Evolutionary conservation across 352 stramenopile genomes (phyloP).

Genomic region (Pythium brachiatum): DNA sequence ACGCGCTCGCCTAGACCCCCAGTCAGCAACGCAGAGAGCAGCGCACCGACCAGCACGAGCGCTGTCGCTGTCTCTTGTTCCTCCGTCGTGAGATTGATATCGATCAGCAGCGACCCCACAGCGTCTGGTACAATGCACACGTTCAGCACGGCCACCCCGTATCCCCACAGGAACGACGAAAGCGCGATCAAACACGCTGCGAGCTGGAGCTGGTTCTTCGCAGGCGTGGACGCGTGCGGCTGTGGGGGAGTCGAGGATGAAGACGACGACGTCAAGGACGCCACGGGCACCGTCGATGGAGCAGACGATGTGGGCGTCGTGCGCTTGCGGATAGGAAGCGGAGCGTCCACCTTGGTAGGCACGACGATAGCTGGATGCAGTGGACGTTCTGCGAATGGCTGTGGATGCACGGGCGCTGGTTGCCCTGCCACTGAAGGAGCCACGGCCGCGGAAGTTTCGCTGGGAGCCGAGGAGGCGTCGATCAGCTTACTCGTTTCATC

Average conservation of each 20-base stretch:
- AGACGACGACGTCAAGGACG: constrained; percentile 7
- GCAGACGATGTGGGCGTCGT: constrained; percentile 15
- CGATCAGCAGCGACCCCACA: constrained; percentile 60
- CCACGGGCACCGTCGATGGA: constrained; percentile 15
- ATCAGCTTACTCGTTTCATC: background rate
- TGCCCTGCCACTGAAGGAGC: background rate
- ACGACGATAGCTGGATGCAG: constrained; percentile 22
- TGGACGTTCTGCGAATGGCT: constrained; percentile 15
- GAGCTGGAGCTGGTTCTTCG: constrained; percentile 40
- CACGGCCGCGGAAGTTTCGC: background rate
- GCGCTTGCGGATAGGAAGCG: constrained; percentile 18
- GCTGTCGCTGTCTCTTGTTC: constrained; percentile 76
- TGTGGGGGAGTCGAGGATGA: background rate
- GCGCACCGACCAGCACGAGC: constrained; percentile 68
- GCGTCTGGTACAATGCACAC: constrained; percentile 77
- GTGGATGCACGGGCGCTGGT: constrained; percentile 15
- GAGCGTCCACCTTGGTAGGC: constrained; percentile 5
- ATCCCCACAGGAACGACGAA: constrained; percentile 82
- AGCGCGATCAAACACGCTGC: constrained; percentile 62
- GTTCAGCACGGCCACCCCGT: constrained; percentile 65
- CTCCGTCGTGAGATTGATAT: constrained; percentile 68
- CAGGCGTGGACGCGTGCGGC: background rate
- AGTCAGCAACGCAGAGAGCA: constrained; percentile 58
- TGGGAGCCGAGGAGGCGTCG: constrained; percentile 4
- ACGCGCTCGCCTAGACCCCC: constrained; percentile 51